phyloP scores from a whole-genome alignment of 2,329 filamentous ascomycete species.

The Talaromyces sp. region DNA sequence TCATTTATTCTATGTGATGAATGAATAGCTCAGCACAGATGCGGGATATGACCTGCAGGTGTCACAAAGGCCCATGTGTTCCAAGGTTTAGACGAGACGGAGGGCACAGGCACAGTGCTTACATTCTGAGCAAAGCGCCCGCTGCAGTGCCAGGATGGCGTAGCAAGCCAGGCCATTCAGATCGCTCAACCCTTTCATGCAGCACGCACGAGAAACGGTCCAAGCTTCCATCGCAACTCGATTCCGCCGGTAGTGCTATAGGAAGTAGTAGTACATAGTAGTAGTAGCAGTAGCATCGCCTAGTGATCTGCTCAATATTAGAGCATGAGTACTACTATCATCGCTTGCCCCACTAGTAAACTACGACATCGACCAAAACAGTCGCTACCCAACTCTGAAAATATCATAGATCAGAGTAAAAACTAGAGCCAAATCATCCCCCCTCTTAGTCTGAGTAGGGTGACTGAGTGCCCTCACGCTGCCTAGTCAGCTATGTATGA shows the following conservation, averaged over 20 bases:
- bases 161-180: constrained; percentile 16
- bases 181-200: constrained; percentile 25
- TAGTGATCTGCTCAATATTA: neutral
- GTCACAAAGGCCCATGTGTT: constrained; percentile 12
- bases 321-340: neutral
- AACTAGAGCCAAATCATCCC: constrained; percentile 16
- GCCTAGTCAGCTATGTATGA: constrained; percentile 19
- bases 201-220: constrained; percentile 8
- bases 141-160: constrained; percentile 13
- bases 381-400: neutral
- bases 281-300: neutral
- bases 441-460: constrained; percentile 8
- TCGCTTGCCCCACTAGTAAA: neutral
- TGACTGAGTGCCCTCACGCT: constrained; percentile 17
- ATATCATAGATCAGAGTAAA: neutral
- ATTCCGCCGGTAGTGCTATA: neutral
- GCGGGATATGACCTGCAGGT: neutral
- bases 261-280: neutral
- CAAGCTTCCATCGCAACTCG: constrained; percentile 13
- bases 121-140: constrained; percentile 13
- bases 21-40: neutral
- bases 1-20: neutral
- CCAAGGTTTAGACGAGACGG: neutral
- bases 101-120: neutral
- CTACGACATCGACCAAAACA: neutral